Base-by-base conservation (phyloP, 2,329 filamentous ascomycete species). In the Chrysoporthe deuterocubensis region DNA sequence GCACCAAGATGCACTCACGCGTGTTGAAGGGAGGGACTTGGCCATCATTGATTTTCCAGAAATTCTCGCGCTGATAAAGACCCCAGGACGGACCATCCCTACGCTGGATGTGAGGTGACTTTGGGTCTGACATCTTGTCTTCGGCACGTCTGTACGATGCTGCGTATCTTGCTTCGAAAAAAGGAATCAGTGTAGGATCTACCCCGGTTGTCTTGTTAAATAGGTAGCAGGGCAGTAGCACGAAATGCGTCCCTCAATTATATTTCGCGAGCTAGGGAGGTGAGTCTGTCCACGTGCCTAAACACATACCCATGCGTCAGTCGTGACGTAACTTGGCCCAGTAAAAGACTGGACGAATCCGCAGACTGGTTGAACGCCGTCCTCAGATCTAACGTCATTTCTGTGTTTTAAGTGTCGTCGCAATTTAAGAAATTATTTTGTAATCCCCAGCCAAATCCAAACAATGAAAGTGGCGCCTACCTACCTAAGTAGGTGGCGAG, bases 51-150 rank as follows among this genome's bases (percentile, higher is more conserved):
- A 69, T 54, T 18, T 74, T 75, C 74, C 73, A 75, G 13, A 75
- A 74, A 44, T 73, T 71, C 8, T 75, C 71, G 2, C 73, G 73
- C 63, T 75, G 74, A 21, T 74, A 75, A 2, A 74, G 65, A 26
- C 69, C 71, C 74, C 73, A 75, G n/a, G 69, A 70, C n/a, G 71
- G 72, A 21, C 70, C 72, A 26, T 74, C 70, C 37, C 73, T 66
- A 18, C 68, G 69, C 65, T 73, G 71, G 68, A 74, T 72, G 43
- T 71, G 68, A 26, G 72, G 74, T 1, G 72, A 71, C 6, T 71
- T 64, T 32, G 73, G 69, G 57, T 75, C 73, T 37, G 67, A 67
- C 67, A 69, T 69, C 9, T 16, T n/a, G 37, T 6, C 32, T 37
- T 34, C n/a, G 5, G 14, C 32, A 16, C 32, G 2, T 32, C 21